Evolutionary conservation across 371 early-diverging fungal species (phyloP), one percentile per base, ranked within the genome.

Genomic region (Mortierella sp.): DNA sequence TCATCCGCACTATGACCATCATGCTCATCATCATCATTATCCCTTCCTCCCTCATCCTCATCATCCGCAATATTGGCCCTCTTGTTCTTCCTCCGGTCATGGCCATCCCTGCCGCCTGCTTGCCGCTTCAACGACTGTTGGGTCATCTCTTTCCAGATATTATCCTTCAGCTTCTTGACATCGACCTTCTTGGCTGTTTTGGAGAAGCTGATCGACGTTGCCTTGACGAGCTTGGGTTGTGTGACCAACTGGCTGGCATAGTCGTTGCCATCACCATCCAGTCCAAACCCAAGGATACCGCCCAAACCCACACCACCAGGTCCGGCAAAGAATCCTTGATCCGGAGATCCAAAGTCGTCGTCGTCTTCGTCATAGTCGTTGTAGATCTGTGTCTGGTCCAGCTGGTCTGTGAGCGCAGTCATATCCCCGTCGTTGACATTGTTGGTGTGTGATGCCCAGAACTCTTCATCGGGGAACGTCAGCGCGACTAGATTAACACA

Each of bases 121-220:
- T 77, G 81, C 12, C 87, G 76, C 77, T 83, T 81, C 79, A 88
- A 70, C 6, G 75, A 32, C 27, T 78, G 80, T 18, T 73, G 65
- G 1, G 79, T 87, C 81, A 96, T 81, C 82, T 92, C 94, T 72
- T 92, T 92, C 99, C 99, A 99, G 32, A 99, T 88, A 88, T 97
- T 97, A 51, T 98, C 97, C 87, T 99, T 99, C 58, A 99, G 91
- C 80, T 92, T 92, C 89, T 96, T 97, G 48, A 99, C 98, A 88
- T 99, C 98, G 3, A 98, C 98, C 58, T 95, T 91, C 89, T 99
- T 99, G 71, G 98, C 97, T 14, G 92, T 93, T 74, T 93, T 91
- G 29, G 98, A 96, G 80, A 96, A 98, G 80, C 94, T 96, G 74
- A 98, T 92, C 82, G 92, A 93, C 29, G 91, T 87, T 14, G 96